Evolutionary conservation across 345 rosid species (phyloP), one percentile per base, ranked within the genome.

Genomic region (Heritiera fomes): DNA sequence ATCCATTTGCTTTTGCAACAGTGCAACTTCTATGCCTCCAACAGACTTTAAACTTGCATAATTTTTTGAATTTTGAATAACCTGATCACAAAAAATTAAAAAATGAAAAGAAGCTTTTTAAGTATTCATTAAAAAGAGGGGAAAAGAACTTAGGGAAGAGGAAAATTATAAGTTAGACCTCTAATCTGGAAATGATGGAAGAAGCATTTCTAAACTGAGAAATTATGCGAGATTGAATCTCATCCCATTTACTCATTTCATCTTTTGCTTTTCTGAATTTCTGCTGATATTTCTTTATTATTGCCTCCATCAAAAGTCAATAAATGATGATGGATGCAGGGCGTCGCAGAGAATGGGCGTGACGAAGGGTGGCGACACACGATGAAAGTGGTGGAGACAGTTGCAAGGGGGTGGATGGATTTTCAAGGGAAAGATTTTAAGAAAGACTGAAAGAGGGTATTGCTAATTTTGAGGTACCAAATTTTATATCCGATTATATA

Each of bases 1-100:
- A n/a, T 87, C 91, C 89, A 93, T 86, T 84, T 91, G 94, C 84
- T 90, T 89, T 79, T 82, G 84, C 81, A 90, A 46, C 46, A 95
- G 87, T 1, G 87, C 94, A 60, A 83, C 86, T 82, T 79, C 86
- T 55, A 92, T 84, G 18, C 92, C 95, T 20, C 61, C 83, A 4
- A 95, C 79, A 75, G 79, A 76, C 73, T 82, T 88, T 86, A 93
- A 84, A 77, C 75, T 63, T 62, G 89, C 94, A 71, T 89, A 89
- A 71, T 88, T 87, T 23, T 86, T 86, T 18, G 81, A 63, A 73
- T 88, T 87, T 77, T 83, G 88, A 80, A 93, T 81, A 32, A 83
- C 83, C 98, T 92, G 56, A 75, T 41, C 61, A 71, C 20, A 43
- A 15, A 49, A 11, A 56, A 40, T 3, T 34, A 40, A 40, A 40